Conservation (phyloP, 805 yeast genomes). For the Yamadazyma takamatsuzukensis region DNA sequence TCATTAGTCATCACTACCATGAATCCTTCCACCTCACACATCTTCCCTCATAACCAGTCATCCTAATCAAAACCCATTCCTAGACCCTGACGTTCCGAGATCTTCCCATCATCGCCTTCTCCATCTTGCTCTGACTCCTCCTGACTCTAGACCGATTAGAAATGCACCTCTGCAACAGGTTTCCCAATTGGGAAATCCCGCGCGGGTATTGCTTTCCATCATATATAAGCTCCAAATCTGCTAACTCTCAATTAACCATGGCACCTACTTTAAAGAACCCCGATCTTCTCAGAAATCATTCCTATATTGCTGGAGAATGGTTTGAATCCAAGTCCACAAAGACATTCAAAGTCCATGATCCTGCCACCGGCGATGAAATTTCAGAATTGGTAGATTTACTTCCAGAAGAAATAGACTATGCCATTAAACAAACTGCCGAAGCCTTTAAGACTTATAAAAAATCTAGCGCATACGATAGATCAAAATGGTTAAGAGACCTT, state of each 20-base stretch:
- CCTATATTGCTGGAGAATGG: conserved; percentile 41
- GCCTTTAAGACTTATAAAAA: conserved; percentile 46
- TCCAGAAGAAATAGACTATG: conserved; percentile 38
- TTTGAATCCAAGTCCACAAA: conserved; percentile 31
- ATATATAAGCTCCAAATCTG: not conserved
- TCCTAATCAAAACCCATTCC: too few relatives aligned
- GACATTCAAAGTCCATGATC: conserved; percentile 36
- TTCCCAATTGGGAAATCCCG: conserved; percentile 8
- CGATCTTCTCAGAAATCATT: conserved; percentile 26
- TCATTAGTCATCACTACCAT: too few relatives aligned
- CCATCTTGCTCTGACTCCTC: too few relatives aligned
- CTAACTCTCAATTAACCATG: conserved; percentile 4
- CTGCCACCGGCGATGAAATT: conserved; percentile 37
- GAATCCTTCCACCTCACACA: too few relatives aligned
- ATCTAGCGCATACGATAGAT: conserved; percentile 48
- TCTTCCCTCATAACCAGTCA: too few relatives aligned
- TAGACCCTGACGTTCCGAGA: too few relatives aligned
- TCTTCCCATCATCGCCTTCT: too few relatives aligned
- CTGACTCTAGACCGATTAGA: too few relatives aligned
- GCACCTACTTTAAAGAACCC: conserved; percentile 26
- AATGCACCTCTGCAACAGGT: not conserved
- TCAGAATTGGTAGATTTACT: conserved; percentile 42
- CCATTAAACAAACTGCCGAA: conserved; percentile 46
- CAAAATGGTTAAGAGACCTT: conserved; percentile 48
- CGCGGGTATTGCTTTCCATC: conserved; percentile 3